These are phyloP conservation scores for Paecilomyces formosus DNA, from an alignment of 2,329 filamentous ascomycete species.

Conservation along the genomic window DNA sequence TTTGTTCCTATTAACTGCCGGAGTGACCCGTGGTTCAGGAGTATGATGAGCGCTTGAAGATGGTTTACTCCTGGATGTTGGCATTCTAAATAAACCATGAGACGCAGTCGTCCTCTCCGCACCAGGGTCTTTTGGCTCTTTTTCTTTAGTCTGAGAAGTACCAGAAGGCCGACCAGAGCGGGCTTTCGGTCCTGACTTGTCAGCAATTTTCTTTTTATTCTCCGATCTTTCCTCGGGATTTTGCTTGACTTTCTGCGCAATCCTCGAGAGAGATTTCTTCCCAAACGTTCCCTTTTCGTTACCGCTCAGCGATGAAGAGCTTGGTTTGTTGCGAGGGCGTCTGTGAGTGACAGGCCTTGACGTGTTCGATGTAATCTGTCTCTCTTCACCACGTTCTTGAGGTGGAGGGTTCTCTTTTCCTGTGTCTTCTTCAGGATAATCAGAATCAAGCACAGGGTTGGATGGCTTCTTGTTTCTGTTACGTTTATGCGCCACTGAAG, in stretches of 20 bases:
- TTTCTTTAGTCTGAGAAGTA: slow-evolving; percentile 8
- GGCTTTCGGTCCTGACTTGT: slow-evolving; percentile 6
- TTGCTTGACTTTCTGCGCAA: slow-evolving; percentile 28
- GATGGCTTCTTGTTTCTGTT: neutral
- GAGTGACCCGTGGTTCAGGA: slow-evolving; percentile 4
- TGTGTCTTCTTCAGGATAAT: neutral
- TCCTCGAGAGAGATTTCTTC: slow-evolving; percentile 22
- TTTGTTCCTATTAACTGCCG: slow-evolving; percentile 21
- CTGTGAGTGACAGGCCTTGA: slow-evolving; percentile 2
- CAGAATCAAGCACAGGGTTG: neutral
- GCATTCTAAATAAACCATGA: slow-evolving; percentile 6
- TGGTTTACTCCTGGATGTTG: slow-evolving; percentile 5
- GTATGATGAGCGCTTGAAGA: slow-evolving; percentile 3
- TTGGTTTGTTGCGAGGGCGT: slow-evolving; percentile 5
- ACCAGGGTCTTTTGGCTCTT: slow-evolving; percentile 11
- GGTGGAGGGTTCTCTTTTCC: neutral
- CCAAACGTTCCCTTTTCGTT: slow-evolving; percentile 12
- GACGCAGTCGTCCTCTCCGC: slow-evolving; percentile 10
- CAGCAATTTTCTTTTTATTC: slow-evolving; percentile 13
- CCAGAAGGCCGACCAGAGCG: slow-evolving; percentile 1
- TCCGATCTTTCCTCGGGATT: slow-evolving; percentile 17
- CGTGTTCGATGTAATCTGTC: neutral
- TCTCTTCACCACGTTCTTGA: neutral
- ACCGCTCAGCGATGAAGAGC: slow-evolving; percentile 11
- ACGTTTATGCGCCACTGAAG: neutral